Base-by-base conservation (phyloP, 768 basidiomycete genomes). In the Pisolithus albus region DNA sequence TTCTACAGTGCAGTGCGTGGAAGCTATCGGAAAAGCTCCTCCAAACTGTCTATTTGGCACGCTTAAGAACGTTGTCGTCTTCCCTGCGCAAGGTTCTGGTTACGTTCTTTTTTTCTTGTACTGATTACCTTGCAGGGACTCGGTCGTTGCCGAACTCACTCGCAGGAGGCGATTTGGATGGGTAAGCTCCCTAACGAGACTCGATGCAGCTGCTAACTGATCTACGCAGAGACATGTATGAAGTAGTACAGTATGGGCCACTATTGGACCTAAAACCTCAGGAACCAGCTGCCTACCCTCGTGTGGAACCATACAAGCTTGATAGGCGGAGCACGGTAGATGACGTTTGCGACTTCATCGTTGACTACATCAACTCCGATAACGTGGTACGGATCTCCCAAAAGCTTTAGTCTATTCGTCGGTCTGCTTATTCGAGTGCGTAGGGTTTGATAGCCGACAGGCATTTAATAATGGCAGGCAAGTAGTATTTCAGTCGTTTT, bases 301-400 rank as follows among this genome's bases (percentile, higher is more conserved):
- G 74, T 3, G 68, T 65, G 7, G 57, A 56, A 0, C 66, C 76
- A 1, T 68, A 65, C 41, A 66, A 62, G 4, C 65, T 83, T 19
- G 59, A 58, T 11, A 68, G 76, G 16, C 73, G 78, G 7, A 79
- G 80, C 50, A 80, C 74, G 0, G 76, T 88, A 5, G 72, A 82
- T 1, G 86, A 90, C 56, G 81, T 92, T 13, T 86, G 85, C 54
- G 75, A 92, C 51, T 92, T 92, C 58, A 71, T 92, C 21, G 81
- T 89, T 13, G 82, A 92, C 58, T 92, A 91, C 50, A 88, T 92
- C 62, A 77, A 87, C 55, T 88, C 88, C 0, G 88, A 92, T 59
- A 78, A 89, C 40, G 66, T 89, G 75, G 87, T 88, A 66, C 18
- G 76, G 60, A 6, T 4, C 3, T 16, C 7, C 1, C 4, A 32